Conservation (phyloP, 2,329 filamentous ascomycete species). For the Penicillium digitatum region DNA sequence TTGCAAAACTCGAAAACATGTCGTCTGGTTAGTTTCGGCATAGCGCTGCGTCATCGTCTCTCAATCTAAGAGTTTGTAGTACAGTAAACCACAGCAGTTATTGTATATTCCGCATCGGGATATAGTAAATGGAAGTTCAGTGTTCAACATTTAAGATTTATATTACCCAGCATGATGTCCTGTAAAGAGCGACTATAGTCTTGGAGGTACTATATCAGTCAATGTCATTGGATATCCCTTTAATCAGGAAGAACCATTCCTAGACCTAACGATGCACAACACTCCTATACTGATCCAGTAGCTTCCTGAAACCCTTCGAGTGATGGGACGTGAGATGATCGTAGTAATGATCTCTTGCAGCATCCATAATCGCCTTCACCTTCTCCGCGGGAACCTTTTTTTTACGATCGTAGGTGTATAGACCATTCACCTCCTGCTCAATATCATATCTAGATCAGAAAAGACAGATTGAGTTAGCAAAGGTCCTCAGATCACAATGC, state of each 20-base stretch:
- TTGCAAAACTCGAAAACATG: background rate
- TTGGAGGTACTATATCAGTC: background rate
- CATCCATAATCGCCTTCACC: slow-evolving; percentile 57
- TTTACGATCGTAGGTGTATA: slow-evolving; percentile 60
- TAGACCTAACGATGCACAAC: slow-evolving; percentile 11
- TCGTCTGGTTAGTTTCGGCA: background rate
- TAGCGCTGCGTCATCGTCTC: no score
- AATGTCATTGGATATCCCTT: background rate
- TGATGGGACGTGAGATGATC: slow-evolving; percentile 21
- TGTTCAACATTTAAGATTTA: background rate
- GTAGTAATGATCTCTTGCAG: slow-evolving; percentile 49
- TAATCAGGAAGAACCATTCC: background rate
- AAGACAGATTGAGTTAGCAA: background rate
- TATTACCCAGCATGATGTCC: background rate
- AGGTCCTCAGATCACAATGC: background rate
- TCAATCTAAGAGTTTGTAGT: no score
- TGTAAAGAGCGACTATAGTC: background rate
- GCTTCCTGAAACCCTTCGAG: slow-evolving; percentile 18
- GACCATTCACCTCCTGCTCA: slow-evolving; percentile 65
- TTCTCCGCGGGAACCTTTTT: slow-evolving; percentile 57
- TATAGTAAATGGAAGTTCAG: no score
- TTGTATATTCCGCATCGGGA: no score
- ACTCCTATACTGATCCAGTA: slow-evolving; percentile 14
- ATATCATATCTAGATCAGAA: slow-evolving; percentile 47
- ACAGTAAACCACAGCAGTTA: no score